Evolutionary conservation across 31 red algal genomes (phyloP).

Genomic region (Endocladia muricata): DNA sequence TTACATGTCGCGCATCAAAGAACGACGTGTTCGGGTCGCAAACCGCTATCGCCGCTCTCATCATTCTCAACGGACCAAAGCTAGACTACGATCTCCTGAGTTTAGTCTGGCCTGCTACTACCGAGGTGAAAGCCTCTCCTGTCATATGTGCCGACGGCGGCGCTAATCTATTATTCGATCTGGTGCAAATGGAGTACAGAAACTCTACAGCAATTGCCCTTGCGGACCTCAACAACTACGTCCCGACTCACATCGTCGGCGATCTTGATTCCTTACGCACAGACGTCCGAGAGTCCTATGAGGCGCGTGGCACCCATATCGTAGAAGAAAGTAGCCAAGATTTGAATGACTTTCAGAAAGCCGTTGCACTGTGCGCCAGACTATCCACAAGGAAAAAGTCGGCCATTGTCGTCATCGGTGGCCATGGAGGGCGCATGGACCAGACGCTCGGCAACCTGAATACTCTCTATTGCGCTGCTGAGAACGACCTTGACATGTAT

Average conservation of each 20-base stretch:
- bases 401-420: slow-evolving; percentile 67
- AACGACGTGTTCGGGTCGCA: slow-evolving; percentile 13
- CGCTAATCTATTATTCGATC: slow-evolving; percentile 50
- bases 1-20: too few species aligned
- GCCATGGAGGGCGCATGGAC: slow-evolving; percentile 75
- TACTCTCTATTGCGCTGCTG: slow-evolving; percentile 46
- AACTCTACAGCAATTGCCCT: neutral
- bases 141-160: slow-evolving; percentile 64
- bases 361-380: slow-evolving; percentile 9
- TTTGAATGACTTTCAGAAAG: slow-evolving; percentile 80
- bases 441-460: slow-evolving; percentile 84
- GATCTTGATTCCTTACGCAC: slow-evolving; percentile 82
- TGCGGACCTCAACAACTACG: neutral
- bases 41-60: slow-evolving; percentile 38
- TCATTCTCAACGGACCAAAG: slow-evolving; percentile 51
- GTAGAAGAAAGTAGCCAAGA: slow-evolving; percentile 25
- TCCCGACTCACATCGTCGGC: slow-evolving; percentile 64
- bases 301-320: slow-evolving; percentile 41
- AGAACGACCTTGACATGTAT: slow-evolving; percentile 17
- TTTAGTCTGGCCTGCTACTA: slow-evolving; percentile 33
- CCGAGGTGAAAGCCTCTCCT: neutral
- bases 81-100: slow-evolving; percentile 22
- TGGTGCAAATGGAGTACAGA: neutral
- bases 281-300: slow-evolving; percentile 27
- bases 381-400: neutral